phyloP scores from a whole-genome alignment of 345 rosid genomes.

The Noccaea caerulescens region DNA sequence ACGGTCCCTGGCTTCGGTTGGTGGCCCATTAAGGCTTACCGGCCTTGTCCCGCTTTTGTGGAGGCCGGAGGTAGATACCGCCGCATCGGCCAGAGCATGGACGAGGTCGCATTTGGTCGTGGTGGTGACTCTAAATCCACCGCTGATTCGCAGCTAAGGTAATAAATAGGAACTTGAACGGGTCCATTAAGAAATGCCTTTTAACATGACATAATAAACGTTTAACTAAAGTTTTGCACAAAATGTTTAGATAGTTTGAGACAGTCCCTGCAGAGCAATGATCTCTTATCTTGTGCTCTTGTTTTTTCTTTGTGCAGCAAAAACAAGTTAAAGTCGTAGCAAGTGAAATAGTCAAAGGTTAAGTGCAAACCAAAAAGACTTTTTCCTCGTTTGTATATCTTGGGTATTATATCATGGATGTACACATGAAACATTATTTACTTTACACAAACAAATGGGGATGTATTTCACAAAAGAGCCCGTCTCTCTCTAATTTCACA shows the following conservation, averaged over 20 bases:
- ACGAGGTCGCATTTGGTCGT: conserved; percentile 79
- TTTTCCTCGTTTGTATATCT: not conserved
- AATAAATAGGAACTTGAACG: too few relatives aligned
- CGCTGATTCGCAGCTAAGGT: conserved; percentile 24
- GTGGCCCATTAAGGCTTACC: conserved; percentile 98
- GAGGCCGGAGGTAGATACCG: conserved; percentile 86
- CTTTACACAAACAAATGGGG: conserved; percentile 19
- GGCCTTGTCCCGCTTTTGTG: conserved; percentile 88
- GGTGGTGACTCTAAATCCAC: conserved; percentile 43
- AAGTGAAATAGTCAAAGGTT: not conserved
- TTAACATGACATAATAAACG: not conserved
- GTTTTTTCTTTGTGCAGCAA: not conserved
- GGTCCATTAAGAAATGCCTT: too few relatives aligned
- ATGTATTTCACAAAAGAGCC: not conserved
- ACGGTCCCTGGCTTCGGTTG: conserved; percentile 95
- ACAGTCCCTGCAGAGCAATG: conserved; percentile 2
- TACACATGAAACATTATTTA: conserved; percentile 18
- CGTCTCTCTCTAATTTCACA: conserved; percentile 7
- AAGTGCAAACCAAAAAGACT: conserved; percentile 13
- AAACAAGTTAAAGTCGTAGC: conserved; percentile 11
- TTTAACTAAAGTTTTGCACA: not conserved
- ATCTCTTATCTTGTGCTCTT: not conserved
- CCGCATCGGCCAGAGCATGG: conserved; percentile 90
- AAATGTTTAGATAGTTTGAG: conserved; percentile 1
- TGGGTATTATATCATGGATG: not conserved